Evolutionary conservation across 306 rosid species (phyloP).

Genomic region (Ziziphus jujuba): DNA sequence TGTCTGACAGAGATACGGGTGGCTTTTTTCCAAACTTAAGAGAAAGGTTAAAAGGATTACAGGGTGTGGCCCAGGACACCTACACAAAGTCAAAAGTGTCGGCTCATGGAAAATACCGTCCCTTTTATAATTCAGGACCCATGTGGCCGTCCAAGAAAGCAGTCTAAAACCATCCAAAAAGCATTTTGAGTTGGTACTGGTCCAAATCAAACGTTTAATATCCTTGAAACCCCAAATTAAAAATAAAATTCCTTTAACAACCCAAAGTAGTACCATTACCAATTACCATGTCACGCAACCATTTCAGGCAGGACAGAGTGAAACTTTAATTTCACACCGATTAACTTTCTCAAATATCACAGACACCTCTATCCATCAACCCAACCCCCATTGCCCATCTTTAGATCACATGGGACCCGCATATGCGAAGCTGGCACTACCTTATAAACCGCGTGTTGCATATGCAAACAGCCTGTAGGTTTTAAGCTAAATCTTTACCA

Average conservation of each 20-base stretch:
- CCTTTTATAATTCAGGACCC: neutral
- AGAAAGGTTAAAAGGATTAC: too few relatives aligned
- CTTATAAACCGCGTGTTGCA: too few relatives aligned
- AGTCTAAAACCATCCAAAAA: neutral
- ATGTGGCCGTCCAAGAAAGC: neutral
- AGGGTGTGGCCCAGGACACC: neutral
- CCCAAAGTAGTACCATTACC: neutral
- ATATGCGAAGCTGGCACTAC: neutral
- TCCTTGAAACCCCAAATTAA: too few relatives aligned
- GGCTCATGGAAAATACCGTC: neutral
- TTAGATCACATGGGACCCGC: neutral
- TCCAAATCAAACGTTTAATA: neutral
- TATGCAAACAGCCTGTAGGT: too few relatives aligned
- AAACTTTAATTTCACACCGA: neutral
- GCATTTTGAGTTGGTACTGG: neutral
- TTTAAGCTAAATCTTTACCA: too few relatives aligned
- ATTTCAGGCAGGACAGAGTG: neutral
- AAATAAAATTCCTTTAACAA: neutral
- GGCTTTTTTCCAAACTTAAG: too few relatives aligned
- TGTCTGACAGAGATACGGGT: too few relatives aligned
- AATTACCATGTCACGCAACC: neutral
- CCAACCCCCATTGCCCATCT: neutral
- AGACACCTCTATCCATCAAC: neutral
- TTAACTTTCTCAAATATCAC: neutral
- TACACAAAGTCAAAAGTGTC: slow-evolving; percentile 18